These are phyloP conservation scores for Bretziella fagacearum DNA, from an alignment of 2,329 filamentous ascomycete genomes.

Conservation along the genomic window DNA sequence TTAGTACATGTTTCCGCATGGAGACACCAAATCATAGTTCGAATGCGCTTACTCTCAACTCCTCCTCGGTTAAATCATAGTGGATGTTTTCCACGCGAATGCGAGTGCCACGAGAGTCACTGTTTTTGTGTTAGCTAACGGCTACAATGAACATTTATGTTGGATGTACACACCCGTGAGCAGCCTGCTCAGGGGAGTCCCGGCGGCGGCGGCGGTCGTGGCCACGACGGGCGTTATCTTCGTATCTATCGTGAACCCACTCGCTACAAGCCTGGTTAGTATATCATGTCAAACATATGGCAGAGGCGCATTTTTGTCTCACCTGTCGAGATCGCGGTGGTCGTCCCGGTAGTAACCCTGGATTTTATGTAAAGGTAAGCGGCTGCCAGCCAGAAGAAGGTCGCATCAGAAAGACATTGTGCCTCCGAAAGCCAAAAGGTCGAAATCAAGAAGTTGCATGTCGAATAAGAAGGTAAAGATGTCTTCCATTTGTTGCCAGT, in stretches of 20 bases:
- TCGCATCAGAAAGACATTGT: constrained; percentile 2
- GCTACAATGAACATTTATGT: background rate
- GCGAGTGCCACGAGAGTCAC: constrained; percentile 45
- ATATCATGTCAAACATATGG: background rate
- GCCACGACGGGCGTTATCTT: constrained; percentile 45
- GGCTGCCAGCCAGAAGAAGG: constrained; percentile 10
- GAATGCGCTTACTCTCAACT: constrained; percentile 62
- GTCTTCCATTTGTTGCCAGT: background rate
- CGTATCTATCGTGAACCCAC: constrained; percentile 87
- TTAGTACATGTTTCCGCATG: constrained; percentile 1
- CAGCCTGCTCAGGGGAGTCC: constrained; percentile 19
- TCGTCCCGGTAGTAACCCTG: constrained; percentile 42
- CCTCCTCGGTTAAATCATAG: constrained; percentile 75
- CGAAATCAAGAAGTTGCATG: constrained; percentile 3
- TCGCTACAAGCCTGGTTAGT: constrained; percentile 37
- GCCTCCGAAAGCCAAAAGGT: constrained; percentile 2
- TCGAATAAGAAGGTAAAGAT: constrained; percentile 4
- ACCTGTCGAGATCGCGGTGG: constrained; percentile 54
- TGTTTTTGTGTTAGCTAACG: constrained; percentile 17
- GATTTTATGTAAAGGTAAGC: constrained; percentile 23
- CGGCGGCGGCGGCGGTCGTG: constrained; percentile 26
- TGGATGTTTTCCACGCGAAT: constrained; percentile 79
- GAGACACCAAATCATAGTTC: no score
- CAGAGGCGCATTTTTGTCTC: constrained; percentile 18
- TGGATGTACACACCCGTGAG: constrained; percentile 8